Percentiles rank a stretch among this genome's conserved stretches.
Conservation (phyloP, 2,329 filamentous ascomycete genomes). For the Epichloe brachyelytri region DNA sequence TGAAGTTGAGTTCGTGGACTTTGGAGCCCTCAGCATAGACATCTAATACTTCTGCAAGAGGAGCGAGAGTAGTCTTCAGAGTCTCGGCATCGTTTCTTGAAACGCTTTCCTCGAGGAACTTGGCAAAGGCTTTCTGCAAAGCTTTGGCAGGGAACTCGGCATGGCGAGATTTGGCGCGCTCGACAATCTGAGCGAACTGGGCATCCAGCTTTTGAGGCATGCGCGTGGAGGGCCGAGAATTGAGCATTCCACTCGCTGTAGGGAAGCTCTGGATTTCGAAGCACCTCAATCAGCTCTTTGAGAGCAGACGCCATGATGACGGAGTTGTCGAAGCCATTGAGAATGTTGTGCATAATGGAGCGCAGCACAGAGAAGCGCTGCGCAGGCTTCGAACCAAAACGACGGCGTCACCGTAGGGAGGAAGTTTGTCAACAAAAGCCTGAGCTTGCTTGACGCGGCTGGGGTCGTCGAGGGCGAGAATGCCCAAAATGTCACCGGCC, state of each 20-base stretch:
- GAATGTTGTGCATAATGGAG: slow-evolving; percentile 73
- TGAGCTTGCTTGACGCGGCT: slow-evolving; percentile 93
- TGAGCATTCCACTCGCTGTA: slow-evolving; percentile 96
- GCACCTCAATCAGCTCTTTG: slow-evolving; percentile 78
- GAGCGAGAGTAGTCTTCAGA: slow-evolving; percentile 59
- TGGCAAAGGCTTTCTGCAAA: slow-evolving; percentile 67
- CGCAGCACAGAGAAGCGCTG: slow-evolving; percentile 72
- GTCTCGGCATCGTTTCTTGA: slow-evolving; percentile 58
- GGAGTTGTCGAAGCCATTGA: slow-evolving; percentile 92
- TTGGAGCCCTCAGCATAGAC: slow-evolving; percentile 82
- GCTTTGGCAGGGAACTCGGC: slow-evolving; percentile 87
- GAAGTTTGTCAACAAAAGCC: slow-evolving; percentile 83
- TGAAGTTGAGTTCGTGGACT: slow-evolving; percentile 73
- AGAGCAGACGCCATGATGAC: slow-evolving; percentile 84
- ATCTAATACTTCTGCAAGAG: slow-evolving; percentile 64
- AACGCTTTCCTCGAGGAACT: slow-evolving; percentile 82
- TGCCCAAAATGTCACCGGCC: slow-evolving; percentile 96
- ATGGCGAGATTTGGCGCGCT: slow-evolving; percentile 64
- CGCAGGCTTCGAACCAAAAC: slow-evolving; percentile 81
- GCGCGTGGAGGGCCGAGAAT: slow-evolving; percentile 91
- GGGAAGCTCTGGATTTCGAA: slow-evolving; percentile 79
- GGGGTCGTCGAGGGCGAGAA: slow-evolving; percentile 87
- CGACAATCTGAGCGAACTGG: slow-evolving; percentile 72
- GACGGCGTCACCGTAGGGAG: slow-evolving; percentile 73
- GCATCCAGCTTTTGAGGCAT: slow-evolving; percentile 91